phyloP scores from a whole-genome alignment of 371 early-diverging fungal genomes.

The Coemansia linderi region DNA sequence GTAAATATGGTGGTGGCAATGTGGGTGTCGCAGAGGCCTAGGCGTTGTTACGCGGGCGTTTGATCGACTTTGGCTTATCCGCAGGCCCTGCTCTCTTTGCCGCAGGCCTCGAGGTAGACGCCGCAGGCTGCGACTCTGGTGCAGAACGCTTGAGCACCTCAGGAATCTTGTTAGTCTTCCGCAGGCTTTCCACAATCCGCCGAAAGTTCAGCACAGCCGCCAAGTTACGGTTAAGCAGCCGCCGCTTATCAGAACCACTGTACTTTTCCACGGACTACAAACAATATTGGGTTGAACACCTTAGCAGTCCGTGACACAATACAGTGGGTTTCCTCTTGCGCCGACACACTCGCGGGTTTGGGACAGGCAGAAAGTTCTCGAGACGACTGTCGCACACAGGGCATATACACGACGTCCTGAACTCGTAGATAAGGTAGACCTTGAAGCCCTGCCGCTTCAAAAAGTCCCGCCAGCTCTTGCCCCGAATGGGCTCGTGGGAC shows the following conservation, averaged over 20 bases:
- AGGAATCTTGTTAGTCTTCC: neutral
- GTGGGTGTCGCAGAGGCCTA: too few relatives aligned
- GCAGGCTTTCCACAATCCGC: neutral
- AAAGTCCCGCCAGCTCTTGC: constrained; percentile 12
- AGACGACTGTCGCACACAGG: neutral
- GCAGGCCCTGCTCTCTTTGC: too few relatives aligned
- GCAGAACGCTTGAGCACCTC: neutral
- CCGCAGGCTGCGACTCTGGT: too few relatives aligned
- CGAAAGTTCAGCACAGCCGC: neutral
- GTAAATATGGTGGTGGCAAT: too few relatives aligned
- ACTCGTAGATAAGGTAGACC: constrained; percentile 26
- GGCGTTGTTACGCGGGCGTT: too few relatives aligned
- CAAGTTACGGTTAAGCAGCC: neutral
- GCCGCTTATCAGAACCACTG: neutral
- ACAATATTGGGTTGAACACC: neutral
- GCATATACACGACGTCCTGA: constrained; percentile 8
- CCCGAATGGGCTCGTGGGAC: constrained; percentile 14
- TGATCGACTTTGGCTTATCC: too few relatives aligned
- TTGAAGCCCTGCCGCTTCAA: constrained; percentile 5
- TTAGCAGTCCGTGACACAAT: constrained; percentile 7
- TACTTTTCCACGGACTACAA: neutral
- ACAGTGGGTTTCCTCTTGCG: neutral
- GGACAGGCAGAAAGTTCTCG: neutral
- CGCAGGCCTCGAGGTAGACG: too few relatives aligned
- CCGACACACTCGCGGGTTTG: constrained; percentile 1